Evolutionary conservation across 2,329 filamentous ascomycete species (phyloP), one percentile per base, ranked within the genome.

Genomic region (Periglandula ipomoeae): DNA sequence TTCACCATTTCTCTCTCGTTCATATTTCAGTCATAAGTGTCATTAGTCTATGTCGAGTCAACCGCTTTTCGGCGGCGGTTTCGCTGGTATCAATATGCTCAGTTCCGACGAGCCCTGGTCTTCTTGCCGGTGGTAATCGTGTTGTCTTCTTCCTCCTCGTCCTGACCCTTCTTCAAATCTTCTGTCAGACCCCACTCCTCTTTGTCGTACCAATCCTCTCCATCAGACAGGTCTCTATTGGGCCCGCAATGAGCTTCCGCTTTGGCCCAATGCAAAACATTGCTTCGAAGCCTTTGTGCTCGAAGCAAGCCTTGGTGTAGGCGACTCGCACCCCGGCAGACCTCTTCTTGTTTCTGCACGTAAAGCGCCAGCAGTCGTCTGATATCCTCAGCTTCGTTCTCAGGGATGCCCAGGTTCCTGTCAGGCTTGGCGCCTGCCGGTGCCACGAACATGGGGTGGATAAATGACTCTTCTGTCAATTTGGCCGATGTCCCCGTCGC

Each of bases 161-260:
- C 85, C 58, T 87, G 83, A 0, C 87, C 87, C 68, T 93, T 93
- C 63, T 87, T 84, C 7, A 91, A 68, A 55, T 87, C 83, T 52
- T 86, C 84, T 8, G 79, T 76, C 44, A 93, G 64, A 0, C 78
- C 79, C 86, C 87, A 91, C 67, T 88, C 85, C 47, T 88, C 84
- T 59, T 79, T 79, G 65, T 94, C 88, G 61, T 89, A 90, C 85
- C 87, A 94, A 62, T 94, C 88, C 70, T 94, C 88, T 10, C 87
- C 87, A 61, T 94, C 88, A 45, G 85, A 89, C 82, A 93, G 82
- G 63, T 90, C 86, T 44, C 82, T 65, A 61, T 82, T 80, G 17
- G 70, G 61, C 2, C 81, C 79, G 46, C 72, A 74, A 59, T 91
- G 87, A 20, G 77, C 86, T 67, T 91, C 87, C 1, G 87, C 84